phyloP scores from a whole-genome alignment of 768 basidiomycete genomes.

The Lactifluus volemus region DNA sequence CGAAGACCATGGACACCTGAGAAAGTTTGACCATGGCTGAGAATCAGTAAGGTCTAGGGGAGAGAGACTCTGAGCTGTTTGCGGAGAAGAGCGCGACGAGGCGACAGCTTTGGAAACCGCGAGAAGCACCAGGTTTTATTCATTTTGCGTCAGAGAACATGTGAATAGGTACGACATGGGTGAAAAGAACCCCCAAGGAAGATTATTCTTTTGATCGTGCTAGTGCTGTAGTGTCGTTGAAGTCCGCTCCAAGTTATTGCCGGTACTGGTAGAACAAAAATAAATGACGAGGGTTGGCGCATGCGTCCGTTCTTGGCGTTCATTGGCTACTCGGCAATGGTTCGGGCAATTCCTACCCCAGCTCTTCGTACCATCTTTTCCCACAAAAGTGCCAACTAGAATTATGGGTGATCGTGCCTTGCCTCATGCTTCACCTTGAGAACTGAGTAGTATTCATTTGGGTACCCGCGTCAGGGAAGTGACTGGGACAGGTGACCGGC shows the following conservation, averaged over 20 bases:
- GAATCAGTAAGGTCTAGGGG: not conserved
- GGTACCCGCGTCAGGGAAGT: not conserved
- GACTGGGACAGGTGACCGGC: not conserved
- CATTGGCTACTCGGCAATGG: not conserved
- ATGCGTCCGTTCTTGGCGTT: slow-evolving; percentile 8
- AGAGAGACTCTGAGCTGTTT: not conserved
- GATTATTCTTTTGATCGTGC: not conserved
- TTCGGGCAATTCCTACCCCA: not conserved
- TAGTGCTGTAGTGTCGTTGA: not conserved
- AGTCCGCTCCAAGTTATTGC: not conserved
- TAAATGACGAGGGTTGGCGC: not conserved
- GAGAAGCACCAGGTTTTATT: slow-evolving; percentile 1
- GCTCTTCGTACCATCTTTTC: too few relatives aligned
- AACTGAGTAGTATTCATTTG: slow-evolving; percentile 1
- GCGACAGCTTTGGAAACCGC: not conserved
- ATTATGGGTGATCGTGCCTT: not conserved
- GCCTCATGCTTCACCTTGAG: not conserved
- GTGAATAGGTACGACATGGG: not conserved
- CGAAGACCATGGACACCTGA: slow-evolving; percentile 77
- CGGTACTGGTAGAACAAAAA: not conserved
- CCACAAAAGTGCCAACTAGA: not conserved
- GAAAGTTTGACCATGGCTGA: slow-evolving; percentile 23
- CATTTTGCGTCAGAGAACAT: not conserved
- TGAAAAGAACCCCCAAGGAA: not conserved
- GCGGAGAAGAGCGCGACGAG: not conserved